Evolutionary conservation across 352 stramenopile species (phyloP).

Genomic region (Phytophthora cajani): DNA sequence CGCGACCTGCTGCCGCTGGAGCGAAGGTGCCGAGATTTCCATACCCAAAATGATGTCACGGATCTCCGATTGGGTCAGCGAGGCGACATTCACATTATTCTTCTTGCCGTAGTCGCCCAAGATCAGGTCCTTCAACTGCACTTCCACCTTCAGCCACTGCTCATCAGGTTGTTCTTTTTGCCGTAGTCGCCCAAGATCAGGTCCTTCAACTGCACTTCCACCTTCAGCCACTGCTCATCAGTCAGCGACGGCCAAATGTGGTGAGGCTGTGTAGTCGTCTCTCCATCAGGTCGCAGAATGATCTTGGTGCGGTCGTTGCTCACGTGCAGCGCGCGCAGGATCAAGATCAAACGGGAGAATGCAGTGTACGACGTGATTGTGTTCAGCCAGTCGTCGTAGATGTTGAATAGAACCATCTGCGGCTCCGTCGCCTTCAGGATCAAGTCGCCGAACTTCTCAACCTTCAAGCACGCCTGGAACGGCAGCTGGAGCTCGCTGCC

Average conservation of each 20-base stretch:
- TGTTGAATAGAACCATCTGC: constrained; percentile 99
- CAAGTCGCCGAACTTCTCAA: constrained; percentile 99
- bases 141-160: constrained; percentile 99
- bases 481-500: constrained; percentile 98
- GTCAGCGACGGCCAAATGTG: constrained; percentile 99
- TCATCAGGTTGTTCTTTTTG: constrained; percentile 99
- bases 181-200: constrained; percentile 99
- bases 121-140: constrained; percentile 99
- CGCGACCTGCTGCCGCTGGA: constrained; percentile 99
- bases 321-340: constrained; percentile 98
- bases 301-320: constrained; percentile 96
- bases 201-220: constrained; percentile 99
- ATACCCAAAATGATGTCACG: constrained; percentile 99
- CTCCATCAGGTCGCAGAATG: constrained; percentile 97
- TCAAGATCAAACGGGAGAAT: constrained; percentile 99
- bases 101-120: constrained; percentile 99
- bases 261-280: constrained; percentile 98
- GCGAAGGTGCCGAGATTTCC: constrained; percentile 99
- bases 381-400: constrained; percentile 99
- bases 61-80: constrained; percentile 99
- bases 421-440: constrained; percentile 99
- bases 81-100: constrained; percentile 99
- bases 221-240: constrained; percentile 99
- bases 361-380: constrained; percentile 99
- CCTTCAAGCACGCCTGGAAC: constrained; percentile 99